Evolutionary conservation across 2,329 filamentous ascomycete genomes (phyloP).

Genomic region (Xylaria multiplex): DNA sequence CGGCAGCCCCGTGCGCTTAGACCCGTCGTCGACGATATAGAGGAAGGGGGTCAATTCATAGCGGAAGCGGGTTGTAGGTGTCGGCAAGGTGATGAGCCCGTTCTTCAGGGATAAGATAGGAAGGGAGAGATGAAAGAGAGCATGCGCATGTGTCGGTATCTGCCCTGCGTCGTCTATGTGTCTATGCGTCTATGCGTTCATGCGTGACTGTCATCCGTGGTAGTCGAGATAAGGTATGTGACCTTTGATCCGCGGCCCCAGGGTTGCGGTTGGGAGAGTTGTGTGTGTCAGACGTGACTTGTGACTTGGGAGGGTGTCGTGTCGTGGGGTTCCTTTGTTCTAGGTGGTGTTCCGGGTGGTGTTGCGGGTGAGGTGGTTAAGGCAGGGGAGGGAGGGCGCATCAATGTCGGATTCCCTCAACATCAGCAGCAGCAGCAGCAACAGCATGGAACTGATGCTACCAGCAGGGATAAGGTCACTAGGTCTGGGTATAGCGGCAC

Average conservation of each 20-base stretch:
- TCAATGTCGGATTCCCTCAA: conserved; percentile 22
- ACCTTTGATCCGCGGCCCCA: conserved; percentile 1
- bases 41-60: conserved; percentile 45
- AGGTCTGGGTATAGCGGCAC: conserved; percentile 16
- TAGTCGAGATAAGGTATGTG: background rate
- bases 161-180: background rate
- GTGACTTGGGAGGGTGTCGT: conserved; percentile 5
- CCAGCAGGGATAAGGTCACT: conserved; percentile 23
- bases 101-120: conserved; percentile 5
- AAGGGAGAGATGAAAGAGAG: conserved; percentile 11
- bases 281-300: conserved; percentile 26
- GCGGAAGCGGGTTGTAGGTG: conserved; percentile 32
- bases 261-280: background rate
- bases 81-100: conserved; percentile 15
- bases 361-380: background rate
- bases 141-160: conserved; percentile 31
- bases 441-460: conserved; percentile 2
- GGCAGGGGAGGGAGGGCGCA: conserved; percentile 18
- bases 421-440: conserved; percentile 12
- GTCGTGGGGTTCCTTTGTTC: conserved; percentile 29
- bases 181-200: background rate
- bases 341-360: background rate
- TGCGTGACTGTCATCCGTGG: conserved; percentile 9
- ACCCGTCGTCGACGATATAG: conserved; percentile 40
- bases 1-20: conserved; percentile 42